These are phyloP conservation scores for Ceratocystis destructans DNA, from an alignment of 2,329 filamentous ascomycete species.

Conservation along the genomic window DNA sequence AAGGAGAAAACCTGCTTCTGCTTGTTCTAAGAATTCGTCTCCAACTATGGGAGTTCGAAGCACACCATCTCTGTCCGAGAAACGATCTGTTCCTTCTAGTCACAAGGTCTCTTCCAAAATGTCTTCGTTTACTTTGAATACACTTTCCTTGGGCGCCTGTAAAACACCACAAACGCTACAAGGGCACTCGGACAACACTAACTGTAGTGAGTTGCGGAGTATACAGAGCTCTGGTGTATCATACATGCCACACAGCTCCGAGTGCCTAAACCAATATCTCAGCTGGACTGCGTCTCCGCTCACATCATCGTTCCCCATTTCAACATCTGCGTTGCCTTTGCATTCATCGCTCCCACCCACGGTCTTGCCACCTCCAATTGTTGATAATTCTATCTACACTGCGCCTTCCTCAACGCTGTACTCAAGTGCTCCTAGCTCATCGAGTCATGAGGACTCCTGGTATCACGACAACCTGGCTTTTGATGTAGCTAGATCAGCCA, in stretches of 20 bases:
- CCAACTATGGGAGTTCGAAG: background rate
- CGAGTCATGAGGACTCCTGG: background rate
- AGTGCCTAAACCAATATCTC: background rate
- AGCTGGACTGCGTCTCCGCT: background rate
- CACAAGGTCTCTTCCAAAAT: background rate
- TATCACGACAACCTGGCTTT: background rate
- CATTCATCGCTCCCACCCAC: background rate
- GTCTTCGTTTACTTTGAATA: background rate
- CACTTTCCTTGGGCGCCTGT: background rate
- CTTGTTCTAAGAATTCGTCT: background rate
- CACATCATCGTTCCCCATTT: background rate
- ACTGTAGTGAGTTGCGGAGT: background rate
- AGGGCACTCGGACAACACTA: background rate
- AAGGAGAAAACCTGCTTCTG: background rate
- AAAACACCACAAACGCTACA: background rate
- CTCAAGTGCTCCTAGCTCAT: background rate
- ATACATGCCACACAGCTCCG: background rate
- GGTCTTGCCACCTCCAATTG: background rate
- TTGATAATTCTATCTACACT: background rate
- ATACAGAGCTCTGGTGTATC: background rate
- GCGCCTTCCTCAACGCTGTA: background rate
- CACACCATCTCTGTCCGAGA: background rate
- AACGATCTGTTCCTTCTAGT: background rate
- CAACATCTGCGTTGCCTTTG: background rate
- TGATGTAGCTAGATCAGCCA: background rate